Conservation (phyloP, 352 stramenopile species). For the Globisporangium apiculatum region DNA sequence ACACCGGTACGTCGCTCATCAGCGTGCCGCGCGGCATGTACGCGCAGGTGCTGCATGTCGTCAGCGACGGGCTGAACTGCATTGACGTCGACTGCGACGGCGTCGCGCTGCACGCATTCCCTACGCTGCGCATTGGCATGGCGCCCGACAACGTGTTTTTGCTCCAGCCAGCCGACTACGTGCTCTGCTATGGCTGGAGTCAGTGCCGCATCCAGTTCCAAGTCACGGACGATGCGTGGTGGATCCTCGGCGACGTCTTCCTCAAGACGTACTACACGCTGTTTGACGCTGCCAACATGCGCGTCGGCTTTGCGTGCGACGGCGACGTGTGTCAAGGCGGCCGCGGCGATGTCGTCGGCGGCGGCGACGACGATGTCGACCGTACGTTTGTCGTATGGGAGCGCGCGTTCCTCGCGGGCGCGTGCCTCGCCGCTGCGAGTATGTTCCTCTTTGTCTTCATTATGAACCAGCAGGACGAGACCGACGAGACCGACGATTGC, state of each 20-base stretch:
- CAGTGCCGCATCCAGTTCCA: conserved; percentile 80
- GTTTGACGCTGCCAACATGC: conserved; percentile 86
- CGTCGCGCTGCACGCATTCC: conserved; percentile 47
- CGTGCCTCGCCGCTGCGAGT: conserved; percentile 58
- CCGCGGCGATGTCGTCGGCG: conserved; percentile 53
- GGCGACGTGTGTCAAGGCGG: conserved; percentile 74
- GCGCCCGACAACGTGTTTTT: conserved; percentile 81
- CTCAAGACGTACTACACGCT: conserved; percentile 90
- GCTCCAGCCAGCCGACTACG: conserved; percentile 74
- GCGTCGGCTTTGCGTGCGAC: conserved; percentile 82
- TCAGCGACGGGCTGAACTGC: conserved; percentile 62
- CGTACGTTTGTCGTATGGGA: conserved; percentile 38
- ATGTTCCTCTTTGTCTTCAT: conserved; percentile 82
- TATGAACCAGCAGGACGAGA: conserved; percentile 70
- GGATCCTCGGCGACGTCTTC: conserved; percentile 88
- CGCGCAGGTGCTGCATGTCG: conserved; percentile 41
- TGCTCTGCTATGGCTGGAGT: conserved; percentile 62
- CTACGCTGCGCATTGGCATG: conserved; percentile 72
- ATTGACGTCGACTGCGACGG: conserved; percentile 57
- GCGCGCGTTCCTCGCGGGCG: conserved; percentile 61
- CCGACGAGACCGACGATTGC: conserved; percentile 13
- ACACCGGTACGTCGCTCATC: conserved; percentile 86
- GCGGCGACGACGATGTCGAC: conserved; percentile 23
- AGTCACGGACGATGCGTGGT: conserved; percentile 70
- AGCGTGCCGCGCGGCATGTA: conserved; percentile 72